phyloP scores from a whole-genome alignment of 2,329 filamentous ascomycete genomes.

The Cephalotrichum gorgonifer region DNA sequence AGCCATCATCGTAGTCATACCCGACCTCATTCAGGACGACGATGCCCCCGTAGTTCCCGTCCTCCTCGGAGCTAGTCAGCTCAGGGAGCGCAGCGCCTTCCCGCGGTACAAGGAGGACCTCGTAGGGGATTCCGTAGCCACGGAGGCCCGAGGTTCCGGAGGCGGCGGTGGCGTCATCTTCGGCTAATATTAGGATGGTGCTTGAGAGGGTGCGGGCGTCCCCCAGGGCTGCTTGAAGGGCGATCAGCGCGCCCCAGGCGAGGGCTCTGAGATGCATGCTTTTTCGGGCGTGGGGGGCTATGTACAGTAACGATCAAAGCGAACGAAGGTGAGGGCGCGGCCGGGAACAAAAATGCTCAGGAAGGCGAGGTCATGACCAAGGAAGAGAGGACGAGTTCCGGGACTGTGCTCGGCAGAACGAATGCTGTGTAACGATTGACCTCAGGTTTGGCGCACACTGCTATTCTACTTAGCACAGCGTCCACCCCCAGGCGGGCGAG shows the following conservation, averaged over 20 bases:
- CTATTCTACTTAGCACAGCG: too few relatives aligned
- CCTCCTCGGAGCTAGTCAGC: constrained; percentile 33
- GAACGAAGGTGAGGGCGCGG: background rate
- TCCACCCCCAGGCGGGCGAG: too few relatives aligned
- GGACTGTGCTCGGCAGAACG: background rate
- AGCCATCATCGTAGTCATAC: constrained; percentile 39
- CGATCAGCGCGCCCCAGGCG: background rate
- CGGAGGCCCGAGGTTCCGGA: constrained; percentile 42
- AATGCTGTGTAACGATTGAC: too few relatives aligned
- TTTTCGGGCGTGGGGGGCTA: too few relatives aligned
- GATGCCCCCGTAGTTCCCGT: constrained; percentile 50
- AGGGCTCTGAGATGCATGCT: background rate
- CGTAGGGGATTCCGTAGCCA: constrained; percentile 50
- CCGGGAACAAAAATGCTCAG: background rate
- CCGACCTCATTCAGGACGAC: constrained; percentile 43
- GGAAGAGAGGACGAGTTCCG: background rate
- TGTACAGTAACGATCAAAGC: background rate
- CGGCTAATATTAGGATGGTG: constrained; percentile 47
- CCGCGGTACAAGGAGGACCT: constrained; percentile 43
- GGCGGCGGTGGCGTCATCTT: constrained; percentile 33
- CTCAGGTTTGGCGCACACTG: background rate
- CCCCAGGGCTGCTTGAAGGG: background rate
- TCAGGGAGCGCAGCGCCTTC: constrained; percentile 38
- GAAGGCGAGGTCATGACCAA: background rate
- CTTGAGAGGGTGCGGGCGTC: constrained; percentile 17